Percentiles rank a stretch among this genome's conserved stretches.
phyloP scores from a whole-genome alignment of 2,329 filamentous ascomycete species.

The Fusarium brachygibbosum region DNA sequence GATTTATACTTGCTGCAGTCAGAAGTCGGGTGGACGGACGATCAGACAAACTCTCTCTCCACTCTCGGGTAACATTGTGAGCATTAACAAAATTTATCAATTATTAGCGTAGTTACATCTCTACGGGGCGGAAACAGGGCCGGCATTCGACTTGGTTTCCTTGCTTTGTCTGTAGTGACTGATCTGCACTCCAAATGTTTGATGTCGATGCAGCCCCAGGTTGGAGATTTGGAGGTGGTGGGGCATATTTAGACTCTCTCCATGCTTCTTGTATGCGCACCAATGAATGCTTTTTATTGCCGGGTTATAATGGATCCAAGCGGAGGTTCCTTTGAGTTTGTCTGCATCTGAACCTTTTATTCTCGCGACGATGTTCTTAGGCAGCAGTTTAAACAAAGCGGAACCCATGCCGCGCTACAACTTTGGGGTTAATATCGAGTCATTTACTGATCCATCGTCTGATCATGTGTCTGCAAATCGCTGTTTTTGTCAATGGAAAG shows the following conservation, averaged over 20 bases:
- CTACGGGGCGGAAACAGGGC: slow-evolving; percentile 13
- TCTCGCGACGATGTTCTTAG: slow-evolving; percentile 17
- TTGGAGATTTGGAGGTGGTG: slow-evolving; percentile 11
- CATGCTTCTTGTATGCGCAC: slow-evolving; percentile 25
- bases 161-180: background rate
- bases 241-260: background rate
- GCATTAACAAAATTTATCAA: background rate
- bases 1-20: slow-evolving; percentile 25
- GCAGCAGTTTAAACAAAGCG: slow-evolving; percentile 34
- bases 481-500: background rate
- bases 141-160: background rate
- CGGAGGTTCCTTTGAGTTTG: background rate
- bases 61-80: slow-evolving; percentile 13
- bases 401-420: background rate
- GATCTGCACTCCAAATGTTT: slow-evolving; percentile 2
- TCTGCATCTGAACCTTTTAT: slow-evolving; percentile 2
- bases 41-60: slow-evolving; percentile 15
- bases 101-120: slow-evolving; percentile 1
- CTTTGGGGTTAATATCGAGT: slow-evolving; percentile 1
- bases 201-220: slow-evolving; percentile 7
- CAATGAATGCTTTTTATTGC: background rate
- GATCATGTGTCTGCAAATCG: background rate
- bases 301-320: background rate
- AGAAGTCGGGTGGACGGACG: slow-evolving; percentile 16
- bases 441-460: slow-evolving; percentile 7